Evolutionary conservation across 306 rosid species (phyloP), one percentile per base, ranked within the genome.

Genomic region (Senna tora): DNA sequence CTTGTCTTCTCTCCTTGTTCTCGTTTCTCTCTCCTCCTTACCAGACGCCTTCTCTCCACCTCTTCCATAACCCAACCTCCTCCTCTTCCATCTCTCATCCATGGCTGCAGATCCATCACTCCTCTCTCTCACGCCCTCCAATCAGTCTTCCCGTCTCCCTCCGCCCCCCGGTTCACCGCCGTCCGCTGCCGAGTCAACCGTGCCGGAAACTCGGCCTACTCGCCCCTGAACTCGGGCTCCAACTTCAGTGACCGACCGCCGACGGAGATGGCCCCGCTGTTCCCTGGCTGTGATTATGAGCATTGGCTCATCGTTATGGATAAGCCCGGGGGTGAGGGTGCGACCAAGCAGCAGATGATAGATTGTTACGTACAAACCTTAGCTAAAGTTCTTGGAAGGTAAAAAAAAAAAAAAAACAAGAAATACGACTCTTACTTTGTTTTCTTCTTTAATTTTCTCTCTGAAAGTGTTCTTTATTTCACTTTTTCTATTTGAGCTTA

Each of bases 261-360:
- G 22, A 87, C 96, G 1, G 97, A 93, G 57, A 90, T 93, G 98
- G 97, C 97, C 0, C 97, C 98, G 0, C 93, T 93, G 3, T 93
- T 93, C 80, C 97, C 97, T 0, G 98, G 98, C 2, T 93, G 98
- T 21, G 98, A 93, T 52, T 93, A 93, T 74, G 73, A 90, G 73
- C 98, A 93, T 82, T 93, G 93, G 96, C 97, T 93, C 67, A 93
- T 93, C 21, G 89, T 93, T 12, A 90, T 93, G 87, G 98, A 93
- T 3, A 83, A 90, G 70, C 98, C 98, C 9, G 97, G 96, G 1
- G 98, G 98, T 0, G 93, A 85, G 33, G 89, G 80, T 2, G 97
- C 96, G 20, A 50, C 82, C 28, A 93, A 93, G 77, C 84, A 93
- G 61, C 84, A 90, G 65, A 93, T 93, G 96, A 93, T 93, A 21